Conservation (phyloP, 495 filamentous ascomycete genomes). For the Astrothelium subdiscretum region DNA sequence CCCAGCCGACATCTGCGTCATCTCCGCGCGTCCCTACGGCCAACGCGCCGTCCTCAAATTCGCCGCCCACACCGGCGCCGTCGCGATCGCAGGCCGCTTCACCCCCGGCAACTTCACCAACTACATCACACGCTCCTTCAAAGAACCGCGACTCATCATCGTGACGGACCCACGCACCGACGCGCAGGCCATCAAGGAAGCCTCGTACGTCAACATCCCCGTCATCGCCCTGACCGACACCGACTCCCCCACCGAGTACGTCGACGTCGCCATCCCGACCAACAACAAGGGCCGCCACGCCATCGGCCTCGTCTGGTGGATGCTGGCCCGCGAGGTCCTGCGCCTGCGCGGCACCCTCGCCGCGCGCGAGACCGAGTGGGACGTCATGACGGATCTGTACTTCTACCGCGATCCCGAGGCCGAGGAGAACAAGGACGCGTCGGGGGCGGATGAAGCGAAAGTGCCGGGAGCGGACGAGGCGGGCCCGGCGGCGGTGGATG, state of each 20-base stretch:
- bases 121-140: constrained; percentile 99
- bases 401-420: constrained; percentile 99
- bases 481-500: constrained; percentile 63
- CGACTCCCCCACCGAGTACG: constrained; percentile 98
- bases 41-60: constrained; percentile 99
- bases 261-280: constrained; percentile 98
- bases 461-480: constrained; percentile 73
- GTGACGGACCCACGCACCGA: constrained; percentile 99
- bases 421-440: constrained; percentile 81
- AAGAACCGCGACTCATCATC: constrained; percentile 98
- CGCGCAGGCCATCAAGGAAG: constrained; percentile 99
- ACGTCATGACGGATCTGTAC: constrained; percentile 98
- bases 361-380: constrained; percentile 90
- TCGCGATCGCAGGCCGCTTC: constrained; percentile 97
- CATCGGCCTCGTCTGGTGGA: constrained; percentile 98
- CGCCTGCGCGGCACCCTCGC: constrained; percentile 92
- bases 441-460: constrained; percentile 40
- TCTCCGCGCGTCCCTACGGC: constrained; percentile 97
- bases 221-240: constrained; percentile 98
- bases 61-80: constrained; percentile 91
- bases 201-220: constrained; percentile 98
- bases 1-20: constrained; percentile 96
- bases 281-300: constrained; percentile 99
- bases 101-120: constrained; percentile 99
- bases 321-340: constrained; percentile 98